Base-by-base conservation (phyloP, 768 basidiomycete species). In the Peribolospora baueri region DNA sequence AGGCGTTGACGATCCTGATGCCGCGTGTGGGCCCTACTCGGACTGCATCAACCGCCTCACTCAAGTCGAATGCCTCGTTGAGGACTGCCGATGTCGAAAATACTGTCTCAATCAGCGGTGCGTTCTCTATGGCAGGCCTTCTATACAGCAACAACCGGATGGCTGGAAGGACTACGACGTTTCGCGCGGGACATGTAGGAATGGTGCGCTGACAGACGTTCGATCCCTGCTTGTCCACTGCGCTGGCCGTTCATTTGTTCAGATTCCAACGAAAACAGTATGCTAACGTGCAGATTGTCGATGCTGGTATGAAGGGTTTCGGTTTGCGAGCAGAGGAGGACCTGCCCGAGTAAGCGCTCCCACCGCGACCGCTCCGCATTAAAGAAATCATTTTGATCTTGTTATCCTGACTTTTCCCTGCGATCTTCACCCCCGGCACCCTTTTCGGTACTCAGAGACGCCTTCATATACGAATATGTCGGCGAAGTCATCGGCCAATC, bases 11-110 rank as follows among this genome's bases (percentile, higher is more conserved):
- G 72, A 74, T 58, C 73, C 71, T 9, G 71, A 76, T 48, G 69
- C 68, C 53, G 85, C 86, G 5, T 98, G 93, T 68, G 86, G 88
- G 37, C 76, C 78, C 45, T 72, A 76, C 58, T 86, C 85, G 36
- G 84, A 91, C 70, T 98, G 93, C 67, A 95, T 98, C 70, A 98
- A 97, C 68, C 75, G 88, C 56, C 76, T 97, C 58, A 90, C 93
- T 37, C 90, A 91, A 68, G 86, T 97, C 9, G 93, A 98, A 68
- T 98, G 93, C 69, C 69, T 90, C n/a, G 70, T 76, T 10, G 81
- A 75, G 45, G 88, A 95, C 61, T 98, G 93, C 70, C 76, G 81
- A 45, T 87, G 84, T 70, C 72, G 77, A 48, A 64, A 69, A 5
- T 73, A 80, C 61, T 98, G 93, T 67, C 81, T 79, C 65, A 98